These are phyloP conservation scores for Hydnomerulius pinastri DNA, from an alignment of 768 basidiomycete species.

Conservation along the genomic window DNA sequence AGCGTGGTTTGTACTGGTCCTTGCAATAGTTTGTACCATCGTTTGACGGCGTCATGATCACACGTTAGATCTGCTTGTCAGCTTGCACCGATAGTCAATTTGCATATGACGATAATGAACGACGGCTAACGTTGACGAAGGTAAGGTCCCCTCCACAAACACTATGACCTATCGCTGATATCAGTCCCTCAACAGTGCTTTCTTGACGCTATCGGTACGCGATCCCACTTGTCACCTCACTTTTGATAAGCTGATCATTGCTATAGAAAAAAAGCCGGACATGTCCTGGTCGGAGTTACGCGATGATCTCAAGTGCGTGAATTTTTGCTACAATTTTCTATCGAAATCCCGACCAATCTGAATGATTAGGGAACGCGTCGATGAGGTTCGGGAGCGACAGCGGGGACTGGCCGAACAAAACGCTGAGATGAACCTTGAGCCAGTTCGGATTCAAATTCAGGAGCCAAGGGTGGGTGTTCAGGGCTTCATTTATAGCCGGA, in stretches of 20 bases:
- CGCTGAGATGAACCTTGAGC: neutral
- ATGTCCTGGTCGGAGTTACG: slow-evolving; percentile 25
- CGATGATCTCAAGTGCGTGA: slow-evolving; percentile 14
- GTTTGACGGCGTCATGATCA: neutral
- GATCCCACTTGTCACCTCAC: neutral
- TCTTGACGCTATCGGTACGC: slow-evolving; percentile 7
- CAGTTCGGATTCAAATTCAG: slow-evolving; percentile 8
- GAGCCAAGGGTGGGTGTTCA: slow-evolving; percentile 22
- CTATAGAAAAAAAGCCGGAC: slow-evolving; percentile 1
- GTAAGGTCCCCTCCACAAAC: slow-evolving; percentile 2
- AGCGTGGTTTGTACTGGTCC: slow-evolving; percentile 15
- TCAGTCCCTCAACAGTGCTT: slow-evolving; percentile 16
- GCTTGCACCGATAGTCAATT: slow-evolving; percentile 27
- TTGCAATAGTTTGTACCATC: neutral
- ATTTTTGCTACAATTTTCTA: neutral
- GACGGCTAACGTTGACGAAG: slow-evolving; percentile 26
- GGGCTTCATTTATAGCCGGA: neutral
- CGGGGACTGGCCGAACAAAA: neutral
- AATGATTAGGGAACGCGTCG: slow-evolving; percentile 11
- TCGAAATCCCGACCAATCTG: neutral
- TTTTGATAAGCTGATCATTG: neutral
- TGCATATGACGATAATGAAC: slow-evolving; percentile 23
- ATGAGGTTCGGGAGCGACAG: slow-evolving; percentile 13
- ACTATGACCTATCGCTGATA: neutral
- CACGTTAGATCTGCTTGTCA: slow-evolving; percentile 25